A percentile compares a stretch with the other conserved stretches of the same genome.
These are phyloP conservation scores for Neocatenulostroma microsporum DNA, from an alignment of 2,329 filamentous ascomycete species.

Conservation along the genomic window DNA sequence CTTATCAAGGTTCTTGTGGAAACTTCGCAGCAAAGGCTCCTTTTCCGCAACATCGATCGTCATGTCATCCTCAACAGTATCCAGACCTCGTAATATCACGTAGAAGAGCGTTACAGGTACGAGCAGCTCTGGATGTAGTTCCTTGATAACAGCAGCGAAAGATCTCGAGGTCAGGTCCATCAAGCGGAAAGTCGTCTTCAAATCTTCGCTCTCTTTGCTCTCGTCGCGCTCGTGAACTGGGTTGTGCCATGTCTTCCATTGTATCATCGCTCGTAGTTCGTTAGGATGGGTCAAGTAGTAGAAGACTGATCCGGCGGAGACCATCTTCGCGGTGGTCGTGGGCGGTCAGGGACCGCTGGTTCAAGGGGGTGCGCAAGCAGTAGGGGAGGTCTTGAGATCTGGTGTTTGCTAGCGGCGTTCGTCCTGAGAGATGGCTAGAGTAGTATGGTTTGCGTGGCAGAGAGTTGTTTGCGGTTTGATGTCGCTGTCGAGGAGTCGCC, in stretches of 20 bases:
- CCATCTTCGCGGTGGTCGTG: constrained; percentile 19
- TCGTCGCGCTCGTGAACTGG: constrained; percentile 78
- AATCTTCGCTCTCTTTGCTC: constrained; percentile 62
- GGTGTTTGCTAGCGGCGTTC: too few species aligned
- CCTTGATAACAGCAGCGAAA: constrained; percentile 87
- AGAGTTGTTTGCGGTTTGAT: too few species aligned
- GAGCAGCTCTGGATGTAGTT: constrained; percentile 88
- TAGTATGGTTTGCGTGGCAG: too few species aligned
- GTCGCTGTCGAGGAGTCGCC: too few species aligned
- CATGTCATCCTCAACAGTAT: constrained; percentile 99
- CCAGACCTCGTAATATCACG: constrained; percentile 79
- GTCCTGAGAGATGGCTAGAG: too few species aligned
- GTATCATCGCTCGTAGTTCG: constrained; percentile 32
- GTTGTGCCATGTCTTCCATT: constrained; percentile 82
- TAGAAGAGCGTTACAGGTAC: constrained; percentile 89
- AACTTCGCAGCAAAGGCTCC: constrained; percentile 75
- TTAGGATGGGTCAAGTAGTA: constrained; percentile 30
- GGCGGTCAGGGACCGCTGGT: neutral
- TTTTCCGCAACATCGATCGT: constrained; percentile 75
- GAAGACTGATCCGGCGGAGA: constrained; percentile 22
- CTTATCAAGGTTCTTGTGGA: constrained; percentile 67
- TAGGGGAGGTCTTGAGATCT: too few species aligned
- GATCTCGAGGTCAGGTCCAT: constrained; percentile 85
- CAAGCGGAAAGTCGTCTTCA: constrained; percentile 77
- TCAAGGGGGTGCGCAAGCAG: too few species aligned